These are phyloP conservation scores for Penicillium crystallinum DNA, from an alignment of 495 filamentous ascomycete species.

Conservation along the genomic window DNA sequence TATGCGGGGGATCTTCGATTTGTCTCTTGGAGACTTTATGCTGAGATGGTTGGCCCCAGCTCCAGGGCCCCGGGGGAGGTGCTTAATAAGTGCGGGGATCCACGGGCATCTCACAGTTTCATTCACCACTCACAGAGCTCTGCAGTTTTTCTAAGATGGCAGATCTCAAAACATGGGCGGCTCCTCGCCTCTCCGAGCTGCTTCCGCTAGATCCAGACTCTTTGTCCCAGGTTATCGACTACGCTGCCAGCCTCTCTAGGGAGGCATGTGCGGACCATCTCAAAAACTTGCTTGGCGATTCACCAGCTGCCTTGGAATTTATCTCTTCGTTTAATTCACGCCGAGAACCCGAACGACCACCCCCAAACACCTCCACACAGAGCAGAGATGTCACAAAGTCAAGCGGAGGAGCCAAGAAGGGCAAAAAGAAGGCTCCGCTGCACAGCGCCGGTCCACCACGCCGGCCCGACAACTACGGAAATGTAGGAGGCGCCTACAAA, in stretches of 20 bases:
- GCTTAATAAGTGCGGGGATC: constrained; percentile 1
- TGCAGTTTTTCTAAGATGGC: constrained; percentile 11
- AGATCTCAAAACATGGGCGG: constrained; percentile 47
- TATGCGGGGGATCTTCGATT: too few species aligned
- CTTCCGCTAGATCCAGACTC: constrained; percentile 81
- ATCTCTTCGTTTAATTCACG: constrained; percentile 85
- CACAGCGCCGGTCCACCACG: constrained; percentile 58
- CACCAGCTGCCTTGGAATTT: constrained; percentile 79
- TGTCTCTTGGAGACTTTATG: too few species aligned
- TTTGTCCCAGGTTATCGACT: constrained; percentile 73
- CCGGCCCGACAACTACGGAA: constrained; percentile 53
- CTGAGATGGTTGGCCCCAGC: too few species aligned
- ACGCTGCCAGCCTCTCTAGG: constrained; percentile 67
- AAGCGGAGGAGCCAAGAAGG: constrained; percentile 27
- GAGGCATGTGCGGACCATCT: constrained; percentile 76
- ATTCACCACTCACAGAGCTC: background rate
- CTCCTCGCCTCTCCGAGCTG: constrained; percentile 67
- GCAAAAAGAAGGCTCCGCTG: constrained; percentile 57
- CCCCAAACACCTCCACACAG: constrained; percentile 16
- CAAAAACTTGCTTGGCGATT: constrained; percentile 82
- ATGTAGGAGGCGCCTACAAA: constrained; percentile 52
- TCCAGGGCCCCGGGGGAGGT: background rate
- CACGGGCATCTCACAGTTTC: background rate
- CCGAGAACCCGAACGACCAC: constrained; percentile 43
- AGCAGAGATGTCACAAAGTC: constrained; percentile 23